Percentiles rank a stretch among this genome's conserved stretches.
Evolutionary conservation across 305 asterid genomes (phyloP).

Genomic region (Solanum hybrid): DNA sequence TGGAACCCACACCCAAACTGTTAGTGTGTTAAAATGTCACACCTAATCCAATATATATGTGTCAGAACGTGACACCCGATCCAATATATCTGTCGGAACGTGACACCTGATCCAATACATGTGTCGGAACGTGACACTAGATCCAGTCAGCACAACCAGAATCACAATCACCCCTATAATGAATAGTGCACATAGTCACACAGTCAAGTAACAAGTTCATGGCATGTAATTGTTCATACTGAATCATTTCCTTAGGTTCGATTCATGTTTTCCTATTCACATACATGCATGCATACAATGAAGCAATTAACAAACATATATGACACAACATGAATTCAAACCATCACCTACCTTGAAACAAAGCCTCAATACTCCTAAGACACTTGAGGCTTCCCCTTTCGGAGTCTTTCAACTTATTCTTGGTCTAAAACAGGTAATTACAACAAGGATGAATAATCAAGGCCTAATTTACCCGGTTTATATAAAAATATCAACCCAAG

Average conservation of each 20-base stretch:
- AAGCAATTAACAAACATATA: too few relatives aligned
- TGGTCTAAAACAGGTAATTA: not conserved
- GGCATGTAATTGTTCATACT: not conserved
- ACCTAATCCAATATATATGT: not conserved
- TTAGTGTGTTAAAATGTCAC: not conserved
- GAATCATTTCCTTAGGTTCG: not conserved
- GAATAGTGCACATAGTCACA: not conserved
- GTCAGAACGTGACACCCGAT: too few relatives aligned
- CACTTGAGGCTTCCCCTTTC: not conserved
- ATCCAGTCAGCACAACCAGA: not conserved
- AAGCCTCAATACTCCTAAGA: not conserved
- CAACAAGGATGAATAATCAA: not conserved
- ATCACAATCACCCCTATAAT: not conserved
- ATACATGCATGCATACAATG: not conserved
- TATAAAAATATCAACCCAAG: not conserved
- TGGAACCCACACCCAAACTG: not conserved
- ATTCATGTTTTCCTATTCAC: too few relatives aligned
- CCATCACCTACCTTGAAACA: too few relatives aligned
- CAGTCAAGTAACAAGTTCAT: not conserved
- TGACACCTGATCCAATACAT: not conserved
- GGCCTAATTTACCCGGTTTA: not conserved
- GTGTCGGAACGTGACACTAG: accelerated
- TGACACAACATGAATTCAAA: too few relatives aligned
- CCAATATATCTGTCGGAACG: too few relatives aligned
- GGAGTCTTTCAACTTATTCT: not conserved